Evolutionary conservation across 2,329 filamentous ascomycete species (phyloP).

Genomic region (Aspergillus oerlinghausenensis): DNA sequence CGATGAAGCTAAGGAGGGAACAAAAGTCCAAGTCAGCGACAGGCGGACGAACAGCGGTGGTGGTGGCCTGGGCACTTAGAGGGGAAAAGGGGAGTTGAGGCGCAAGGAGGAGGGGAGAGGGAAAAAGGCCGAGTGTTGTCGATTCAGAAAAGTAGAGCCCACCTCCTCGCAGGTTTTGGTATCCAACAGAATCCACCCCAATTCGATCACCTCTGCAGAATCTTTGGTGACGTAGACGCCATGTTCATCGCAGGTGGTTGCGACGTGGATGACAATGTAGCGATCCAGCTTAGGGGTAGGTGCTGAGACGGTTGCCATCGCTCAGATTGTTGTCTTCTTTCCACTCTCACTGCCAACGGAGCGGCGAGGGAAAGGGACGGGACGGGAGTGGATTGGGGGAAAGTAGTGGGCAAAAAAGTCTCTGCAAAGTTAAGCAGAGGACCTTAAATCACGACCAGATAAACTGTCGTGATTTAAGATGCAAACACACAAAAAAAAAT

Average conservation of each 20-base stretch:
- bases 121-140: background rate
- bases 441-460: conserved; percentile 21
- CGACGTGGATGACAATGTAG: conserved; percentile 97
- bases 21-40: conserved; percentile 20
- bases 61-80: conserved; percentile 12
- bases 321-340: conserved; percentile 17
- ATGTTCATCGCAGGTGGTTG: conserved; percentile 98
- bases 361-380: conserved; percentile 18
- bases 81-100: background rate
- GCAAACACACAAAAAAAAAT: conserved; percentile 21
- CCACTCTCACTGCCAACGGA: conserved; percentile 23
- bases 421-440: conserved; percentile 18
- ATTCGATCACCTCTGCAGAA: conserved; percentile 97
- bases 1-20: conserved; percentile 67
- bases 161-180: conserved; percentile 91
- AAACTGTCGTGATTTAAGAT: conserved; percentile 28
- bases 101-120: conserved; percentile 1
- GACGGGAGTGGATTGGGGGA: conserved; percentile 3
- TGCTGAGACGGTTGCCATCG: conserved; percentile 43
- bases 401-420: conserved; percentile 17
- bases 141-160: conserved; percentile 32
- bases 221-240: conserved; percentile 99
- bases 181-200: conserved; percentile 95
- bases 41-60: background rate
- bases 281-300: conserved; percentile 77